Conservation (phyloP, 139 green algal genomes). For the Desmodesmus armatus region DNA sequence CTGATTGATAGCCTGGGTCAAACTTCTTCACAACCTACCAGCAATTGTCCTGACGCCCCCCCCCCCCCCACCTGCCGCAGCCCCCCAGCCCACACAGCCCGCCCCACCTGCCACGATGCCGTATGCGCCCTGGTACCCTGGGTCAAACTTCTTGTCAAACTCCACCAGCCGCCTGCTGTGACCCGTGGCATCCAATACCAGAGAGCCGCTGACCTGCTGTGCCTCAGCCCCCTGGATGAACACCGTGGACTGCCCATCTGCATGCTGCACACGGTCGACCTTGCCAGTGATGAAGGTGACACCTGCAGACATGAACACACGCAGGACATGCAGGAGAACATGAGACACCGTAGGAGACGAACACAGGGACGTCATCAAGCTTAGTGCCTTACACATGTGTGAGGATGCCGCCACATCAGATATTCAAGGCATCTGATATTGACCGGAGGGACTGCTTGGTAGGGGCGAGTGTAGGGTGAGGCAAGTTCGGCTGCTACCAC, state of each 20-base stretch:
- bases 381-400: too few species aligned
- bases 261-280: conserved; percentile 75
- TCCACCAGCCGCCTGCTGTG: conserved; percentile 89
- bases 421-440: too few species aligned
- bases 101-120: conserved; percentile 84
- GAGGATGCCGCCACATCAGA: too few species aligned
- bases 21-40: conserved; percentile 81
- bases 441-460: too few species aligned
- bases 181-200: conserved; percentile 96
- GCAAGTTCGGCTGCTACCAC: too few species aligned
- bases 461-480: too few species aligned
- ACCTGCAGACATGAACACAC: conserved; percentile 16
- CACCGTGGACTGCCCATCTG: conserved; percentile 66
- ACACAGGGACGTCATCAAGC: too few species aligned
- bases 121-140: conserved; percentile 96
- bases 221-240: conserved; percentile 58
- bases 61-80: too few species aligned
- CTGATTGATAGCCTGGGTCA: conserved; percentile 88
- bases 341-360: too few species aligned
- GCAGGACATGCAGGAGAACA: too few species aligned
- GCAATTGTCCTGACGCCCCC: too few species aligned
- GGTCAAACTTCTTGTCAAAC: conserved; percentile 94
- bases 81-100: not conserved
- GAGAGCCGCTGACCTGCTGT: conserved; percentile 50
- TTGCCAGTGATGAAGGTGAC: conserved; percentile 65